These are phyloP conservation scores for Gossypium raimondii DNA, from an alignment of 345 rosid species.

Conservation along the genomic window DNA sequence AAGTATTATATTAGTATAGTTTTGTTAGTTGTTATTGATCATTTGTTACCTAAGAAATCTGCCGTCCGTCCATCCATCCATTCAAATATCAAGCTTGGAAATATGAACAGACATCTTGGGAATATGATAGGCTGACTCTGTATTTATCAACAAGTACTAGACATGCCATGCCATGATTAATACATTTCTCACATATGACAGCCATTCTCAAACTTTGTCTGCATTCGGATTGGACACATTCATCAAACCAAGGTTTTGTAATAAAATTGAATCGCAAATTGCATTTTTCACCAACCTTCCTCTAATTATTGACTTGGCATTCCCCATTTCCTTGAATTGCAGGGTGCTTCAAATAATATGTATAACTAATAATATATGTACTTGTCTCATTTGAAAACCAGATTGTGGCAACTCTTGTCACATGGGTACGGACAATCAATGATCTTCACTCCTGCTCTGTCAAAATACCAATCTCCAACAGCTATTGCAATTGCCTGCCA, in stretches of 20 bases:
- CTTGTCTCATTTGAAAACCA: slow-evolving; percentile 53
- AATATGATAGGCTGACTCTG: no score
- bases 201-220: background rate
- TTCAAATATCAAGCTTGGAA: no score
- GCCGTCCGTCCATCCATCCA: no score
- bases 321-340: slow-evolving; percentile 20
- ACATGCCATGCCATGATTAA: background rate
- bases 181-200: background rate
- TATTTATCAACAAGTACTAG: no score
- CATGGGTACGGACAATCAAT: slow-evolving; percentile 90
- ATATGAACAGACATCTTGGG: no score
- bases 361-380: background rate
- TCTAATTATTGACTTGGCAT: slow-evolving; percentile 27
- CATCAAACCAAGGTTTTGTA: background rate
- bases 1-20: no score
- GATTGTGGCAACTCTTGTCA: slow-evolving; percentile 85
- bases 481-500: slow-evolving; percentile 77
- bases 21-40: no score
- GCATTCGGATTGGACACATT: background rate
- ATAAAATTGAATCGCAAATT: slow-evolving; percentile 4
- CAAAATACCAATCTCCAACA: slow-evolving; percentile 95
- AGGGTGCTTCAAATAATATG: background rate
- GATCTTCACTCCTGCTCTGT: slow-evolving; percentile 52
- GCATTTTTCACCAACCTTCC: slow-evolving; percentile 23
- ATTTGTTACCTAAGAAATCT: no score